These are phyloP conservation scores for Rosa multiflora DNA, from an alignment of 306 rosid genomes.

Conservation along the genomic window DNA sequence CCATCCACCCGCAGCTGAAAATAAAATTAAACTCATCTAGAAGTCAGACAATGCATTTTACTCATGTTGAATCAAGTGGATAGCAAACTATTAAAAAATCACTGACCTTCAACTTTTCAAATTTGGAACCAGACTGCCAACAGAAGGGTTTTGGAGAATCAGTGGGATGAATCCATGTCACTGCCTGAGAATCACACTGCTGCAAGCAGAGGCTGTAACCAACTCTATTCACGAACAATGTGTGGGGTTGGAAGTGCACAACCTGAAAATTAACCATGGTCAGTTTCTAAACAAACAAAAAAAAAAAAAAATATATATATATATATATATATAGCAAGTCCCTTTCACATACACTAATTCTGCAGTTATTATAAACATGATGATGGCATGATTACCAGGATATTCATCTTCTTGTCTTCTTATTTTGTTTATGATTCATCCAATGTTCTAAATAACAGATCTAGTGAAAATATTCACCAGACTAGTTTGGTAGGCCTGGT, in stretches of 20 bases:
- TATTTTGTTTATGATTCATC: neutral
- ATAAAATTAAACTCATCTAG: conserved; percentile 12
- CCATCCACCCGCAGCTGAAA: conserved; percentile 80
- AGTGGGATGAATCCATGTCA: conserved; percentile 80
- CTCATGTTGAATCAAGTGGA: neutral
- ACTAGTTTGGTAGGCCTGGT: neutral
- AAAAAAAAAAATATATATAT: neutral
- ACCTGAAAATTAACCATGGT: conserved; percentile 57
- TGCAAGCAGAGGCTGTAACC: conserved; percentile 86
- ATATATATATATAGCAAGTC: neutral
- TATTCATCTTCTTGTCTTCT: neutral
- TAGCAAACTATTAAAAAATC: neutral
- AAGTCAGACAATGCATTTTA: conserved; percentile 26
- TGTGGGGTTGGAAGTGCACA: conserved; percentile 83
- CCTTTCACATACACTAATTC: neutral
- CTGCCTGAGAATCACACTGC: conserved; percentile 78
- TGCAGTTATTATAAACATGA: neutral
- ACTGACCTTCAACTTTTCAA: conserved; percentile 77
- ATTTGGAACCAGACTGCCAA: conserved; percentile 80
- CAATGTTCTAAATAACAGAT: neutral
- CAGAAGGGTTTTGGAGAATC: conserved; percentile 84
- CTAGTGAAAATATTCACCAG: neutral
- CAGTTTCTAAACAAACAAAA: neutral
- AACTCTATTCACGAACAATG: conserved; percentile 74
- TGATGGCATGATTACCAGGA: neutral